These are phyloP conservation scores for Coniochaeta hoffmannii DNA, from an alignment of 2,329 filamentous ascomycete species.

Conservation along the genomic window DNA sequence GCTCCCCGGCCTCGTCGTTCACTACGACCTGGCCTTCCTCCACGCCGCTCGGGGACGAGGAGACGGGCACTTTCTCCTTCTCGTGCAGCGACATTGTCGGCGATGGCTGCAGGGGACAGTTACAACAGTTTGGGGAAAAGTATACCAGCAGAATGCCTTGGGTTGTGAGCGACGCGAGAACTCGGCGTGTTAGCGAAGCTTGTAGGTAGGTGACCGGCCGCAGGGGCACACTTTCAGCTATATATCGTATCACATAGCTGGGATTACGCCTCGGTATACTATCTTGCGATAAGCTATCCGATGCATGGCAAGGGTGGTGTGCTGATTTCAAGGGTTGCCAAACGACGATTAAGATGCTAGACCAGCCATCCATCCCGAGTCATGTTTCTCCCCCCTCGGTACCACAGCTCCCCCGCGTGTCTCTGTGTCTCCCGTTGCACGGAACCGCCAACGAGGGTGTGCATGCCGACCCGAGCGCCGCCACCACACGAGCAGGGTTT, in stretches of 20 bases:
- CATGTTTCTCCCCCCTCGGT: no score
- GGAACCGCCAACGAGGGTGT: not conserved
- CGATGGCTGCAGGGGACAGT: not conserved
- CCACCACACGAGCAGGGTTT: not conserved
- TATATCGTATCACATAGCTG: not conserved
- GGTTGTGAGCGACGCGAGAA: no score
- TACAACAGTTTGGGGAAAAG: no score
- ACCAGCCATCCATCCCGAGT: no score
- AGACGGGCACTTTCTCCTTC: not conserved
- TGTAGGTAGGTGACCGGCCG: no score
- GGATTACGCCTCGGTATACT: no score
- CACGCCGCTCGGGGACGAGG: not conserved
- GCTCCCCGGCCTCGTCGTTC: slow-evolving; percentile 19
- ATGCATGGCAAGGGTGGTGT: not conserved
- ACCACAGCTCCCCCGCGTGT: not conserved
- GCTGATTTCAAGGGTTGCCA: not conserved
- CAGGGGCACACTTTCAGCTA: no score
- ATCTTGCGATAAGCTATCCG: not conserved
- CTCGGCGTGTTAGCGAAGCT: no score
- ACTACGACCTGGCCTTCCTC: slow-evolving; percentile 4
- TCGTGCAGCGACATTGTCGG: not conserved
- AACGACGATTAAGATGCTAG: not conserved
- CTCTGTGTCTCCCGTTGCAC: not conserved
- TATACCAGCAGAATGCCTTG: no score
- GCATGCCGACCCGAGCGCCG: slow-evolving; percentile 1